Conservation (phyloP, 2,329 filamentous ascomycete genomes). For the Cladosporium sp. region DNA sequence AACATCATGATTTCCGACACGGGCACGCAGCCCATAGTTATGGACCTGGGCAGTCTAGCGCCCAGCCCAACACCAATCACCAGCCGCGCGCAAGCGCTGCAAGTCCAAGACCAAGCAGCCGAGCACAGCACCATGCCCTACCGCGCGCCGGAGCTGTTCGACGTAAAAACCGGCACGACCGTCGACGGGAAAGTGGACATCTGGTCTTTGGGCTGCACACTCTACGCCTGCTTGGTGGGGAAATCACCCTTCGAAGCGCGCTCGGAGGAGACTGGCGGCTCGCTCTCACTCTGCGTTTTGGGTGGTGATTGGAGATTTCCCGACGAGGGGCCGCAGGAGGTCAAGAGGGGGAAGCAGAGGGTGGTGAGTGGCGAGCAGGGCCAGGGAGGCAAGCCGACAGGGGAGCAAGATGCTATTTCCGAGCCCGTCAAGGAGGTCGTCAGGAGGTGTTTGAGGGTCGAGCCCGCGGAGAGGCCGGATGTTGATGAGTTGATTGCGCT, state of each 20-base stretch:
- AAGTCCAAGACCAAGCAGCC: constrained; percentile 89
- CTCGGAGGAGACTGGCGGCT: constrained; percentile 93
- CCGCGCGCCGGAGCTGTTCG: constrained; percentile 94
- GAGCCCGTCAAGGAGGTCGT: constrained; percentile 85
- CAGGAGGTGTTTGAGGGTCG: constrained; percentile 77
- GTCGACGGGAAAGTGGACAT: constrained; percentile 98
- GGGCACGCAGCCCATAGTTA: constrained; percentile 83
- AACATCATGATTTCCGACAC: constrained; percentile 99
- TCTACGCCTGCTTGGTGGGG: constrained; percentile 93
- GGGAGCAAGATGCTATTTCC: constrained; percentile 60
- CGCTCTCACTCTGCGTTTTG: constrained; percentile 84
- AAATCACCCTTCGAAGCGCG: constrained; percentile 97
- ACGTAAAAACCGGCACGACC: constrained; percentile 87
- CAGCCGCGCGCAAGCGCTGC: constrained; percentile 81
- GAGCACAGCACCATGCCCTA: constrained; percentile 99
- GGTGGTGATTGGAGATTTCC: constrained; percentile 97
- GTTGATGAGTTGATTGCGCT: constrained; percentile 77
- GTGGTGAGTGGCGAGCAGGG: constrained; percentile 41
- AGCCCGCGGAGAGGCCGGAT: constrained; percentile 82
- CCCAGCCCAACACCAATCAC: constrained; percentile 86
- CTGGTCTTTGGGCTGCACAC: constrained; percentile 95
- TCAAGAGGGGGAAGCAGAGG: constrained; percentile 52
- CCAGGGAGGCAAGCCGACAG: constrained; percentile 52
- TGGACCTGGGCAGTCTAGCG: constrained; percentile 92
- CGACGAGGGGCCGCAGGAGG: constrained; percentile 68